These are phyloP conservation scores for Wallacemonas sp. DNA, from an alignment of 208 protist species.

Conservation along the genomic window DNA sequence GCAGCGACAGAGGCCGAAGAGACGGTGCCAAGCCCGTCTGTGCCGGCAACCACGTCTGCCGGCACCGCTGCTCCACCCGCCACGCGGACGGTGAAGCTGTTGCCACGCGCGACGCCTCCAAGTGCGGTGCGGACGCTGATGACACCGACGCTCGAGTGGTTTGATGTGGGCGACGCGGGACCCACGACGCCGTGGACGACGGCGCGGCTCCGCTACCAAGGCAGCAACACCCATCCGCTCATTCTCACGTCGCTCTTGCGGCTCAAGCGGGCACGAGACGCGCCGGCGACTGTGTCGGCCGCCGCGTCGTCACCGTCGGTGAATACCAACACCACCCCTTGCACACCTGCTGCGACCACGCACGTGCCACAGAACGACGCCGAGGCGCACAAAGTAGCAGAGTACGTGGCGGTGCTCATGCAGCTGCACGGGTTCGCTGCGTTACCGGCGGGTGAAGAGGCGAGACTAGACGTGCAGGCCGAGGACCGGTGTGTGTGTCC, in stretches of 20 bases:
- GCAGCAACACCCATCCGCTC: not conserved
- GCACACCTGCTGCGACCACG: not conserved
- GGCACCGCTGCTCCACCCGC: not conserved
- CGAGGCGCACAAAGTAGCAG: slow-evolving; percentile 1
- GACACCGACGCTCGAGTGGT: not conserved
- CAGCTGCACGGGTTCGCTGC: slow-evolving; percentile 25
- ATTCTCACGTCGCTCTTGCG: not conserved
- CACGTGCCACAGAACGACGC: not conserved
- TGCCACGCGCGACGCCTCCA: slow-evolving; percentile 58
- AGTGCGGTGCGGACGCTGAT: slow-evolving; percentile 14
- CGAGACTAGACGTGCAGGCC: too few relatives aligned
- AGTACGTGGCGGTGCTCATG: slow-evolving; percentile 28
- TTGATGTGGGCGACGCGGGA: not conserved
- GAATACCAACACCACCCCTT: not conserved
- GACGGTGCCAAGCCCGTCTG: too few relatives aligned
- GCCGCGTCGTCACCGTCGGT: not conserved
- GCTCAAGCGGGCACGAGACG: not conserved
- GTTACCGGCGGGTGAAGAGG: not conserved
- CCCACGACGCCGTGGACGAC: not conserved
- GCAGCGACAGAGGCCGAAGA: slow-evolving; percentile 19
- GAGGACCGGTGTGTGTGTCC: too few relatives aligned
- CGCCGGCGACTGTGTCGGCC: not conserved
- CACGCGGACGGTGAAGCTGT: slow-evolving; percentile 17
- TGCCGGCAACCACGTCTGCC: too few relatives aligned
- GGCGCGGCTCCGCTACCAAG: not conserved